phyloP scores from a whole-genome alignment of 768 basidiomycete species.

The Clathrus columnatus region DNA sequence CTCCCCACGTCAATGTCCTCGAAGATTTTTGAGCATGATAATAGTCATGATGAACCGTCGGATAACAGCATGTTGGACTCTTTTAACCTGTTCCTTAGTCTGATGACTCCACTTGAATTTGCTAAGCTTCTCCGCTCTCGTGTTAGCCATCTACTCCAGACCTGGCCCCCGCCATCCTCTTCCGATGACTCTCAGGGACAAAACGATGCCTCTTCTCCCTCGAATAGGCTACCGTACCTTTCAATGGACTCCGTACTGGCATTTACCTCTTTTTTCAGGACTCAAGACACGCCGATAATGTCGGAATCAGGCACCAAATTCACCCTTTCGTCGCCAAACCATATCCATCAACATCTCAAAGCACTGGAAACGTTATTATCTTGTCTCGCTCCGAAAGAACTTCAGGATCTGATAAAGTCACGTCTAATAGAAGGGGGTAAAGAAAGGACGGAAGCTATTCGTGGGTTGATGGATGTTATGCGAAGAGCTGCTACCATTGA shows the following conservation, averaged over 20 bases:
- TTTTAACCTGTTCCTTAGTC: slow-evolving; percentile 6
- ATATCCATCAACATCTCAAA: slow-evolving; percentile 1
- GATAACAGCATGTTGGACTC: neutral
- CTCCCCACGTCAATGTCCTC: slow-evolving; percentile 10
- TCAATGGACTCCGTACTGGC: slow-evolving; percentile 2
- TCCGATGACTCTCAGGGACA: neutral
- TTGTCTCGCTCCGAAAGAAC: neutral
- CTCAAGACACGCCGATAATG: slow-evolving; percentile 2
- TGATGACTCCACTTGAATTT: slow-evolving; percentile 6
- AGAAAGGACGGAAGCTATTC: slow-evolving; percentile 3
- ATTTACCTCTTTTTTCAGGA: slow-evolving; percentile 8
- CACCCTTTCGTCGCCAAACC: neutral
- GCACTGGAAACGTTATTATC: slow-evolving; percentile 8
- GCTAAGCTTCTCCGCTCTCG: neutral
- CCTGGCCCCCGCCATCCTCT: slow-evolving; percentile 5
- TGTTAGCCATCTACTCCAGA: slow-evolving; percentile 3
- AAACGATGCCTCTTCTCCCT: neutral
- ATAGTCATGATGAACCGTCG: neutral
- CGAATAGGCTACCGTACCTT: neutral
- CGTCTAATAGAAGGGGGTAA: slow-evolving; percentile 2
- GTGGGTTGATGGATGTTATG: slow-evolving; percentile 9
- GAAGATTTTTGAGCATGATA: neutral
- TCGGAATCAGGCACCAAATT: neutral
- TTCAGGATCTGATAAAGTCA: neutral
- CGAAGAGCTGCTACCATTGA: neutral